These are phyloP conservation scores for Arthrobotrys conoides DNA, from an alignment of 2,329 filamentous ascomycete species.

Conservation along the genomic window DNA sequence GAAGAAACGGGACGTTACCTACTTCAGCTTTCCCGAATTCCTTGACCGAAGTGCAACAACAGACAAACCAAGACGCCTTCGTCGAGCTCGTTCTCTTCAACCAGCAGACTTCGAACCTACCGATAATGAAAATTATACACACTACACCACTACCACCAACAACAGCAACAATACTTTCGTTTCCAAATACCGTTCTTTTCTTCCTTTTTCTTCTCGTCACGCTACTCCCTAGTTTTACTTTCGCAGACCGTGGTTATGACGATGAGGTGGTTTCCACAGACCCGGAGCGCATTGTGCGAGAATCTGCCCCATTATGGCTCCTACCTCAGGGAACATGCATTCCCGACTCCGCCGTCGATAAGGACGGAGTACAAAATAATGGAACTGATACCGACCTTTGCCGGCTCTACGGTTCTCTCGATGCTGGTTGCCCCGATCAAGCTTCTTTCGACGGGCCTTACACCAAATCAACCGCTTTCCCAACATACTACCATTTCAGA, in stretches of 20 bases:
- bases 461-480: constrained; percentile 57
- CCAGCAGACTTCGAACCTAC: constrained; percentile 47
- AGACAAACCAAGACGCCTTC: constrained; percentile 52
- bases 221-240: constrained; percentile 16
- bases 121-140: constrained; percentile 51
- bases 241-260: constrained; percentile 48
- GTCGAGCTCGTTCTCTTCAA: constrained; percentile 55
- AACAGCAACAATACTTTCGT: constrained; percentile 42
- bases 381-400: constrained; percentile 51
- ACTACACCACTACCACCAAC: constrained; percentile 18
- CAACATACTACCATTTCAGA: constrained; percentile 58
- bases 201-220: constrained; percentile 41
- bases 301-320: constrained; percentile 61
- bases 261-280: constrained; percentile 51
- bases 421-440: constrained; percentile 50
- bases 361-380: constrained; percentile 56
- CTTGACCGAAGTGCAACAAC: constrained; percentile 43
- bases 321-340: constrained; percentile 59
- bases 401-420: constrained; percentile 53
- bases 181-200: constrained; percentile 56
- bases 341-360: constrained; percentile 43
- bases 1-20: constrained; percentile 60
- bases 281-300: constrained; percentile 56
- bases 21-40: constrained; percentile 59
- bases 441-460: constrained; percentile 51